Base-by-base conservation (phyloP, 1,139 yeast genomes). In the Hansenula sp. region DNA sequence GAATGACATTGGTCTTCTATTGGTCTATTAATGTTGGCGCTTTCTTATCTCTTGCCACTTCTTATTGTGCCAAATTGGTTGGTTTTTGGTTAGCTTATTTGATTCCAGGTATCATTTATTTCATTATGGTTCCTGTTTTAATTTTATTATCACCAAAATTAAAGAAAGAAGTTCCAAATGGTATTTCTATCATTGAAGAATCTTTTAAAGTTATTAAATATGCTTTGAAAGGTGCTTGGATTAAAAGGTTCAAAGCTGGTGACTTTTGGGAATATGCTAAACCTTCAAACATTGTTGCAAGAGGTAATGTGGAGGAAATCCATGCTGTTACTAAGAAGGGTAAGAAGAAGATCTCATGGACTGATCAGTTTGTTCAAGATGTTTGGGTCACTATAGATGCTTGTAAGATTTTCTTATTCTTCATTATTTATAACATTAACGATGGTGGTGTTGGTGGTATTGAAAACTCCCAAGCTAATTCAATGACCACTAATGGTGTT, bases 11-110 rank as follows among this genome's bases (percentile, higher is more conserved):
- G 72, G 69, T 82, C 36, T 87, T 86, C 63, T 87, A 87, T 66
- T 72, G 85, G 74, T 76, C 86, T 59, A 83, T 87, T 61, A 87
- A 87, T 61, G 66, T 84, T 51, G 95, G 95, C 38, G 81, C 91
- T 13, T 73, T 86, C 53, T 76, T 85, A 46, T 83, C 84, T 49
- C 74, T 87, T 51, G 88, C 89, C 36, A 82, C 93, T 19, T 80
- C 90, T 9, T 80, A 83, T 57, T 65, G 79, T 54, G 90, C 81
- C 54, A 70, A 80, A 59, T 63, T 75, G 48, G 73, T 79, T 50
- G 91, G 89, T 40, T 84, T 76, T 66, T 84, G 89, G 89, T 74
- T 81, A 32, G 90, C 89, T 2, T 84, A 72, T 65, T 68, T 81
- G 52, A 63, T 76, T 34, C 83, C 84, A 33, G 72, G 74, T 40